phyloP scores from a whole-genome alignment of 352 stramenopile genomes.

The Phytopythium chamaehyphon region DNA sequence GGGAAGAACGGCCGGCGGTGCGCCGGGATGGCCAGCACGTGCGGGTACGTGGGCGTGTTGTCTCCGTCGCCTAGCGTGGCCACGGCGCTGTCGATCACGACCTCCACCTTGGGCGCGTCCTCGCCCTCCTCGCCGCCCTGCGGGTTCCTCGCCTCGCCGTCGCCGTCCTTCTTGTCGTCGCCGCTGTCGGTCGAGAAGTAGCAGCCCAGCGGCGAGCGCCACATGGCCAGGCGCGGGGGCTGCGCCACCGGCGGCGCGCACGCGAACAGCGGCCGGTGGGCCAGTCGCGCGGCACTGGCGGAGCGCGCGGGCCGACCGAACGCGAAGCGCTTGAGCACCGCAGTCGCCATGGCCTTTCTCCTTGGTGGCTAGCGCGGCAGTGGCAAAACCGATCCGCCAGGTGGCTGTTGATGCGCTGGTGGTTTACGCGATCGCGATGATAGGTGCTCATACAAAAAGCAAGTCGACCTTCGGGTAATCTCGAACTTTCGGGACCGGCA shows the following conservation, averaged over 20 bases:
- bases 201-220: constrained; percentile 4
- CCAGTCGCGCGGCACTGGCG: neutral
- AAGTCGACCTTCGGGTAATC: too few relatives aligned
- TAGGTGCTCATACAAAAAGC: too few relatives aligned
- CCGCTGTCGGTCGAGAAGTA: constrained; percentile 29
- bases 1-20: constrained; percentile 81
- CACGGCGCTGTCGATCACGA: constrained; percentile 60
- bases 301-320: constrained; percentile 12
- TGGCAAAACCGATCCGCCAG: too few relatives aligned
- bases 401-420: neutral
- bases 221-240: constrained; percentile 9
- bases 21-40: constrained; percentile 75
- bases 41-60: constrained; percentile 57
- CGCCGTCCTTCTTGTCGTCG: constrained; percentile 13
- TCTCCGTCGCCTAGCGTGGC: constrained; percentile 62
- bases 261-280: constrained; percentile 7
- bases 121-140: constrained; percentile 9
- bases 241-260: neutral
- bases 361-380: too few relatives aligned
- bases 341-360: constrained; percentile 26
- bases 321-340: constrained; percentile 29
- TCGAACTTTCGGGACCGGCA: too few relatives aligned
- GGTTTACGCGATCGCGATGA: neutral
- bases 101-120: constrained; percentile 31
- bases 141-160: constrained; percentile 19